A percentile compares a stretch with the other conserved stretches of the same genome.
Evolutionary conservation across 306 rosid species (phyloP).

Genomic region (Astragalus membranaceus): DNA sequence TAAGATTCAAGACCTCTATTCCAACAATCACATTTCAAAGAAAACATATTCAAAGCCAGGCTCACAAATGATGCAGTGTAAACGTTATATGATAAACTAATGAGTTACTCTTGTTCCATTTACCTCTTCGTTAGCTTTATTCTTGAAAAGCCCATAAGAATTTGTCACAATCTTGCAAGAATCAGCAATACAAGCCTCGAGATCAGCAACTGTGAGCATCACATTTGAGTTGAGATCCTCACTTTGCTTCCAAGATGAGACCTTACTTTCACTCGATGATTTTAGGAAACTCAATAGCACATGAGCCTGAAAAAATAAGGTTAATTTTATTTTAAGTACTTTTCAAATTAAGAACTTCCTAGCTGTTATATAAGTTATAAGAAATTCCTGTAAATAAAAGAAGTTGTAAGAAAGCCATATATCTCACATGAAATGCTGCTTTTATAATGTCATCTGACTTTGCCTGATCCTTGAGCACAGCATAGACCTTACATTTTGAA

Average conservation of each 20-base stretch:
- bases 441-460: slow-evolving; percentile 93
- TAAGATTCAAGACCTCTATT: slow-evolving; percentile 4
- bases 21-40: not conserved
- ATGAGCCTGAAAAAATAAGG: slow-evolving; percentile 64
- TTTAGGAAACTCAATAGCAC: slow-evolving; percentile 73
- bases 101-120: slow-evolving; percentile 5
- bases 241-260: slow-evolving; percentile 30
- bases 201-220: slow-evolving; percentile 37
- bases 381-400: not conserved
- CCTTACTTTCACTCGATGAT: slow-evolving; percentile 34
- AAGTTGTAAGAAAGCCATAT: slow-evolving; percentile 15
- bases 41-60: not conserved
- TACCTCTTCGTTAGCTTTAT: slow-evolving; percentile 83
- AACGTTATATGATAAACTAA: slow-evolving; percentile 5
- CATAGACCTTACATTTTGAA: slow-evolving; percentile 73
- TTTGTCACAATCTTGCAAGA: slow-evolving; percentile 70
- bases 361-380: not conserved
- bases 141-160: slow-evolving; percentile 72
- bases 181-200: slow-evolving; percentile 60
- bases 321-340: slow-evolving; percentile 13
- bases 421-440: slow-evolving; percentile 95
- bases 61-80: not conserved
- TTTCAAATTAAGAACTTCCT: not conserved
- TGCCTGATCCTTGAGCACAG: slow-evolving; percentile 90
- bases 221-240: slow-evolving; percentile 29